Conservation (phyloP, 345 rosid genomes). For the Brassica napus region DNA sequence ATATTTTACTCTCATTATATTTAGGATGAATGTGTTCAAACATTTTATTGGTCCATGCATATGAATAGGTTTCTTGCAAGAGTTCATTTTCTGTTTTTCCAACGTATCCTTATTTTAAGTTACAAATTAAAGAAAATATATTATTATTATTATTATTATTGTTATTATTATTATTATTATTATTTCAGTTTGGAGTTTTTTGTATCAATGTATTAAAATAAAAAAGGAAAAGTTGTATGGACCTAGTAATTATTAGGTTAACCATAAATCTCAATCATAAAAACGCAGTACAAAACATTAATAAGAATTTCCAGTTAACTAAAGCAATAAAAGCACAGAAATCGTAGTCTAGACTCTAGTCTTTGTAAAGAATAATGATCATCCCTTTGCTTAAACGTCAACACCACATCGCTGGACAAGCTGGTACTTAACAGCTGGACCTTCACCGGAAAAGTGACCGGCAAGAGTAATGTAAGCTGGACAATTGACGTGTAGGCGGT, state of each 20-base stretch:
- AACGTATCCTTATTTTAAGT: background rate
- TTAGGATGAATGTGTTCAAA: background rate
- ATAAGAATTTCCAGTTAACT: conserved; percentile 1
- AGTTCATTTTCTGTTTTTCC: background rate
- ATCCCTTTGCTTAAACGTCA: conserved; percentile 42
- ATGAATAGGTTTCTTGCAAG: background rate
- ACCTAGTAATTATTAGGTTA: conserved; percentile 12
- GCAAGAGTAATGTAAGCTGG: conserved; percentile 51
- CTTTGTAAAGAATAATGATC: background rate
- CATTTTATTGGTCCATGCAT: background rate
- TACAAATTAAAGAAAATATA: no score
- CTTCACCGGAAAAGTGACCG: conserved; percentile 8
- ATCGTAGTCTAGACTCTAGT: conserved; percentile 14
- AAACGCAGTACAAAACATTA: conserved; percentile 9
- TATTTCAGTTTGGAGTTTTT: background rate
- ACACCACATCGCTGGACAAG: conserved; percentile 54
- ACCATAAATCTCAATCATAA: background rate
- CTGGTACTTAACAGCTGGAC: conserved; percentile 53
- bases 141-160: no score
- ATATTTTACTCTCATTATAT: background rate
- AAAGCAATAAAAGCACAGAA: conserved; percentile 16
- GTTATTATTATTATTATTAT: background rate
- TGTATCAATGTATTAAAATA: background rate
- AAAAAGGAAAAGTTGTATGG: background rate
- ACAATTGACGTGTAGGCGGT: conserved; percentile 59